phyloP scores from a whole-genome alignment of 768 basidiomycete genomes.

The Mycena galopus region DNA sequence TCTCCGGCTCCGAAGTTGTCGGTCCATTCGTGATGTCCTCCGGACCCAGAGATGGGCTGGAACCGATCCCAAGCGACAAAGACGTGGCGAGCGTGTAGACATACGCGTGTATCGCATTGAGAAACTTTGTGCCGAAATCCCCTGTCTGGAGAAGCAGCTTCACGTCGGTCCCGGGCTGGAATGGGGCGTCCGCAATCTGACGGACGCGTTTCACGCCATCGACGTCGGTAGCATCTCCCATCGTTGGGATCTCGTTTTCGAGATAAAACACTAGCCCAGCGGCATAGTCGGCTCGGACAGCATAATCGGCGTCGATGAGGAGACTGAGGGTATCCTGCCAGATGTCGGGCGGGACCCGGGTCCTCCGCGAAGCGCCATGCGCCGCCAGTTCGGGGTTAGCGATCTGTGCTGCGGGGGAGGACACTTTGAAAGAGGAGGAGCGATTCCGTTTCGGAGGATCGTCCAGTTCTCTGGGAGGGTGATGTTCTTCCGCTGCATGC shows the following conservation, averaged over 20 bases:
- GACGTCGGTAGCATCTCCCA: slow-evolving; percentile 62
- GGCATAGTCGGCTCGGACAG: slow-evolving; percentile 85
- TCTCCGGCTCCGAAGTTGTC: slow-evolving; percentile 43
- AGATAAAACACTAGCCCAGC: slow-evolving; percentile 82
- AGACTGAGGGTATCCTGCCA: slow-evolving; percentile 94
- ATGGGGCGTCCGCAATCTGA: slow-evolving; percentile 62
- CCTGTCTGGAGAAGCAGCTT: slow-evolving; percentile 65
- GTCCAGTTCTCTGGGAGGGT: slow-evolving; percentile 40
- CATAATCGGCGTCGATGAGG: slow-evolving; percentile 82
- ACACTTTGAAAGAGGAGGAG: slow-evolving; percentile 35
- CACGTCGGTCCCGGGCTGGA: slow-evolving; percentile 60
- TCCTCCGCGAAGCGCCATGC: slow-evolving; percentile 62
- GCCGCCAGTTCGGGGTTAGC: slow-evolving; percentile 46
- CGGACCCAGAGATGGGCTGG: slow-evolving; percentile 57
- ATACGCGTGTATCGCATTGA: slow-evolving; percentile 86
- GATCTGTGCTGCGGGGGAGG: slow-evolving; percentile 42
- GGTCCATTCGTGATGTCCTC: slow-evolving; percentile 52
- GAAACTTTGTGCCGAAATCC: slow-evolving; percentile 76
- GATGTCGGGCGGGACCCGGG: slow-evolving; percentile 80
- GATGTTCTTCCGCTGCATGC: slow-evolving; percentile 67
- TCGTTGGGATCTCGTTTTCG: slow-evolving; percentile 78
- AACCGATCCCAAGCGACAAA: slow-evolving; percentile 65
- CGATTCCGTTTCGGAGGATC: slow-evolving; percentile 42
- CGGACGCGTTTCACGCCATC: slow-evolving; percentile 62
- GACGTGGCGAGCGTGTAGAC: slow-evolving; percentile 84